Evolutionary conservation across 495 filamentous ascomycete genomes (phyloP), one percentile per base, ranked within the genome.

Genomic region (Hyphodiscus hymeniophilus): DNA sequence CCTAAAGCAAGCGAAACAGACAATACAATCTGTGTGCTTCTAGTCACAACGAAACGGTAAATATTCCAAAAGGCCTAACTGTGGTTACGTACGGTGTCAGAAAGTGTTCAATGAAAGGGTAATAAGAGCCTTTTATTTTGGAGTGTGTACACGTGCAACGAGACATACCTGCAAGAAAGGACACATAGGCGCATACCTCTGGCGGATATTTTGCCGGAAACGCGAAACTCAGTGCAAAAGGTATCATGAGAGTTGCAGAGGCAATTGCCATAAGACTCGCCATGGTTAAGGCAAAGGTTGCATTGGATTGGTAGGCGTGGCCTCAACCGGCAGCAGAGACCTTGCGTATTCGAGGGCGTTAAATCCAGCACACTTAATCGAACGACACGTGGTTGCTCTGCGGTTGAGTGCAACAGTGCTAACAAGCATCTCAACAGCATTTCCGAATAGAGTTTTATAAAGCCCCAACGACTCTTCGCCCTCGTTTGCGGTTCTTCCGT

Each of bases 1-100:
- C 33, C 38, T 11, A 49, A 18, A 2, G 24, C 22, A 20, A 38
- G 47, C 13, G 28, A 42, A 2, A 49, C 36, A 36, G 42, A 42
- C 17, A 49, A 24, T 13, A 38, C 38, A 64, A 91, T 87, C 70
- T 91, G 86, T 82, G 90, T 89, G 53, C 77, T 84, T 15, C 79
- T 84, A 89, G 89, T 6, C 83, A 77, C 17, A 89, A 66, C 56
- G 89, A 84, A 85, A 90, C 89, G 63, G 89, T 91, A 63, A 89
- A 84, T 70, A 89, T 91, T 57, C 78, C 72, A 1, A 84, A 84
- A 8, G 89, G 20, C 7, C 7, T 2, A 10, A 48, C 12, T 11
- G 38, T 36, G 16, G 35, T 21, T 7, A 42, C 24, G 11, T 30
- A 28, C 26, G n/a, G n/a, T n/a, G n/a, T n/a, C n/a, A n/a, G n/a